Evolutionary conservation across 352 stramenopile species (phyloP), one percentile per base, ranked within the genome.

Genomic region (Elongisporangium senticosum): DNA sequence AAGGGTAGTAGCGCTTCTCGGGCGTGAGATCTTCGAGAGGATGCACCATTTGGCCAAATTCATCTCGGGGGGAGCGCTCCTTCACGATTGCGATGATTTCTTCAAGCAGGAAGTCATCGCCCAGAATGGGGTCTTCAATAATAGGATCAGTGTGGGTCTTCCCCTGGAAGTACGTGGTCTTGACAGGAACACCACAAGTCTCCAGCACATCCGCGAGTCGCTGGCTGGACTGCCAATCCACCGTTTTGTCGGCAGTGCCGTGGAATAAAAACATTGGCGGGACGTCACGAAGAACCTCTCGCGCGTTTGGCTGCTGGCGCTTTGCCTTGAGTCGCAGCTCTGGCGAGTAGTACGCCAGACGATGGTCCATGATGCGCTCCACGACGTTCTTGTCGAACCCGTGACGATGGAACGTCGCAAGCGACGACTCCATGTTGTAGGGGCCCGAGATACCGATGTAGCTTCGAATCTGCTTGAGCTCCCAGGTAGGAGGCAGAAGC

Each of bases 71-170:
- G 26, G 75, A 68, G 48, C 63, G 74, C 22, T 68, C 55, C 53
- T 75, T 77, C 14, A 90, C 58, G 51, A 81, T 77, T 1, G 63
- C 61, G 49, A 88, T 74, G 21, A 90, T 70, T 17, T 82, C 65
- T 33, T 81, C 64, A 14, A 90, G 55, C 43, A 90, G 43, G 40
- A 84, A 75, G 57, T 90, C 74, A 62, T 90, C 76, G 51, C 80
- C 80, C 17, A 74, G 53, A 28, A 88, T 90, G 11, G 80, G 80
- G 61, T 90, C 80, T 61, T 98, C 91, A 51, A 98, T 85, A 62
- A 98, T 98, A 21, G 90, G 86, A 71, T 98, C 91, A 5, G 91
- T 98, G 66, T 98, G 91, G 17, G 79, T 90, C 81, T 92, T 96
- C 58, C 69, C 71, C 19, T 80, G 58, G 51, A 96, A 98, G 33